phyloP scores from a whole-genome alignment of 768 basidiomycete genomes.

The Termitomyces heimii region DNA sequence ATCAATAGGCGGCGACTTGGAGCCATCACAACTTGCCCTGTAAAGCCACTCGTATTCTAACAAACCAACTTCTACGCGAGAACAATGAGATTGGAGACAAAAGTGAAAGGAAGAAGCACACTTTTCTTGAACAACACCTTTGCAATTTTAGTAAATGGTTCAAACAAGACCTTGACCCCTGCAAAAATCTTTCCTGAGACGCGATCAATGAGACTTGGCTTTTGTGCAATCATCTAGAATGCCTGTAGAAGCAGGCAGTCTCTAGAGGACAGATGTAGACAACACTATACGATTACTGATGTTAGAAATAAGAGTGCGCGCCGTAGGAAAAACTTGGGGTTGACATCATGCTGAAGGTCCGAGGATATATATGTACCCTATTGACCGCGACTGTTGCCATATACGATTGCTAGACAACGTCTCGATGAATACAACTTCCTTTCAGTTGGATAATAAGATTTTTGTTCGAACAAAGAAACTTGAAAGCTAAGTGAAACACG shows the following conservation, averaged over 20 bases:
- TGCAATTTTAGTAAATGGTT: background rate
- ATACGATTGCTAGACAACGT: background rate
- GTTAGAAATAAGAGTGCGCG: background rate
- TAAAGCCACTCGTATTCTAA: background rate
- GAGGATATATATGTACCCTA: background rate
- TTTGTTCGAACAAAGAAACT: background rate
- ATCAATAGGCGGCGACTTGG: background rate
- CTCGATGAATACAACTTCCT: background rate
- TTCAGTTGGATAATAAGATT: background rate
- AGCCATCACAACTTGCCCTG: background rate
- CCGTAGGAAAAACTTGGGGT: background rate
- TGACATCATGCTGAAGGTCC: no score
- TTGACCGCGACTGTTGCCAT: background rate
- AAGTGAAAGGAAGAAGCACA: background rate
- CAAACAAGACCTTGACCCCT: background rate
- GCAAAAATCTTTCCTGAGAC: background rate
- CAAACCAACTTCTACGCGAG: background rate
- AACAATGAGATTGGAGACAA: background rate
- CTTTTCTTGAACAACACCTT: background rate
- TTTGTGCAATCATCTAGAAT: background rate
- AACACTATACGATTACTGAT: background rate
- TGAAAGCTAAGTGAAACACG: no score
- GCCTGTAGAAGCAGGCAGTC: background rate
- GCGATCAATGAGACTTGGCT: background rate
- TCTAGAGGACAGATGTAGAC: background rate